phyloP scores from a whole-genome alignment of 192 early-diverging fungal genomes.

The Gonapodya prolifera region DNA sequence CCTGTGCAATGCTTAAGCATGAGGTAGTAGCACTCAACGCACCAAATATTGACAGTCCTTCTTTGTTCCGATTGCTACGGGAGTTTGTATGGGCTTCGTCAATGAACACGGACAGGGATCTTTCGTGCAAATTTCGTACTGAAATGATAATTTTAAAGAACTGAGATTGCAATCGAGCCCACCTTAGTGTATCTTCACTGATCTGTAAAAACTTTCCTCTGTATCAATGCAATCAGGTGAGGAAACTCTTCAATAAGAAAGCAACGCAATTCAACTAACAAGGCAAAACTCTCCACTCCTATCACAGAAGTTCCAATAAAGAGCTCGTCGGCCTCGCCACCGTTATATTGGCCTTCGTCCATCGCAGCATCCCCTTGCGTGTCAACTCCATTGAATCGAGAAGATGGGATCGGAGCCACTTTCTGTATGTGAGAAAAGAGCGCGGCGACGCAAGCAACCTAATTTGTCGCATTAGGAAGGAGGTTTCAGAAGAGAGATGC shows the following conservation, averaged over 20 bases:
- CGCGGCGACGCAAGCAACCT: not conserved
- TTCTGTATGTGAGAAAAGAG: not conserved
- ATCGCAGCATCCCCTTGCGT: not conserved
- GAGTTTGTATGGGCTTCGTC: conserved; percentile 70
- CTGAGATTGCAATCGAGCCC: not conserved
- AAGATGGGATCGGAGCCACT: not conserved
- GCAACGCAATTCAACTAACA: not conserved
- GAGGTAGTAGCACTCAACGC: conserved; percentile 6
- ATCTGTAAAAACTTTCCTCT: conserved; percentile 40
- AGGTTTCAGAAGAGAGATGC: not conserved
- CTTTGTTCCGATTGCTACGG: conserved; percentile 50
- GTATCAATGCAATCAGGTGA: too few species aligned
- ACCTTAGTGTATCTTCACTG: conserved; percentile 45
- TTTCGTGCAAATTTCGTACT: too few species aligned
- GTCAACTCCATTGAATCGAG: not conserved
- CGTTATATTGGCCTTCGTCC: not conserved
- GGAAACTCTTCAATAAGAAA: not conserved
- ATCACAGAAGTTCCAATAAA: not conserved
- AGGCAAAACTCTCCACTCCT: not conserved
- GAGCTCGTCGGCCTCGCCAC: not conserved
- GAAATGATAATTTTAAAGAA: too few species aligned
- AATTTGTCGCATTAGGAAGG: not conserved
- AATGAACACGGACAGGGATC: conserved; percentile 70
- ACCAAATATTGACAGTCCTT: conserved; percentile 67
- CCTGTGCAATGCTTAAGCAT: not conserved